Evolutionary conservation across 257 asterid species (phyloP).

Genomic region (Haberlea rhodopensis): DNA sequence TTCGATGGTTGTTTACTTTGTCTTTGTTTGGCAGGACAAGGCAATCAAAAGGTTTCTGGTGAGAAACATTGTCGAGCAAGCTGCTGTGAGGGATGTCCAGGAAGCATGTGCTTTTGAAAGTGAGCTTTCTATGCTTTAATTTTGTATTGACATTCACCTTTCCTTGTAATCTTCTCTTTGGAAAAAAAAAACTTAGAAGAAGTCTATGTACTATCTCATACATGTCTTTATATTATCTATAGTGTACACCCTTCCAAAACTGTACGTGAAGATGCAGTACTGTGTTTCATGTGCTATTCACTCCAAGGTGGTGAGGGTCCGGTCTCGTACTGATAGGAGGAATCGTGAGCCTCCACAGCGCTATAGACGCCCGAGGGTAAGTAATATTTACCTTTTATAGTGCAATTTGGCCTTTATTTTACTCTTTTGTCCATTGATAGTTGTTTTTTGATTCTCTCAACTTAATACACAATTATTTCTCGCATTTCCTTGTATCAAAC

Average conservation of each 20-base stretch:
- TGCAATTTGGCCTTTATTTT: neutral
- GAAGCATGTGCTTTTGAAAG: conserved; percentile 59
- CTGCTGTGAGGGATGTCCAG: conserved; percentile 63
- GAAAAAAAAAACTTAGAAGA: neutral
- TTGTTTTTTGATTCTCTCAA: neutral
- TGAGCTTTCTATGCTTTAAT: conserved; percentile 11
- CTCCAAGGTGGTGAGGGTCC: conserved; percentile 95
- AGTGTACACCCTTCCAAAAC: conserved; percentile 71
- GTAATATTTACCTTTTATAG: neutral
- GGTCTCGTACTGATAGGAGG: conserved; percentile 75
- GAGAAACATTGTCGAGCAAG: conserved; percentile 59
- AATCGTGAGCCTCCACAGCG: conserved; percentile 93
- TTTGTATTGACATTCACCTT: neutral
- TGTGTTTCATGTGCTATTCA: conserved; percentile 84
- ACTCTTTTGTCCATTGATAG: no score
- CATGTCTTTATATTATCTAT: neutral
- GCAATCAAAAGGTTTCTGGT: conserved; percentile 58
- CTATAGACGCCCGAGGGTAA: conserved; percentile 92
- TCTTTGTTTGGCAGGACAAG: conserved; percentile 38
- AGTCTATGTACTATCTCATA: conserved; percentile 2
- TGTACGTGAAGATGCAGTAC: conserved; percentile 83
- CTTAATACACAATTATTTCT: neutral
- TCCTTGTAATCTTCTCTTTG: neutral
- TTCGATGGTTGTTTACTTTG: neutral
- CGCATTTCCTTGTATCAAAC: neutral